phyloP scores from a whole-genome alignment of 2,329 filamentous ascomycete species.

The Biscogniauxia marginata region DNA sequence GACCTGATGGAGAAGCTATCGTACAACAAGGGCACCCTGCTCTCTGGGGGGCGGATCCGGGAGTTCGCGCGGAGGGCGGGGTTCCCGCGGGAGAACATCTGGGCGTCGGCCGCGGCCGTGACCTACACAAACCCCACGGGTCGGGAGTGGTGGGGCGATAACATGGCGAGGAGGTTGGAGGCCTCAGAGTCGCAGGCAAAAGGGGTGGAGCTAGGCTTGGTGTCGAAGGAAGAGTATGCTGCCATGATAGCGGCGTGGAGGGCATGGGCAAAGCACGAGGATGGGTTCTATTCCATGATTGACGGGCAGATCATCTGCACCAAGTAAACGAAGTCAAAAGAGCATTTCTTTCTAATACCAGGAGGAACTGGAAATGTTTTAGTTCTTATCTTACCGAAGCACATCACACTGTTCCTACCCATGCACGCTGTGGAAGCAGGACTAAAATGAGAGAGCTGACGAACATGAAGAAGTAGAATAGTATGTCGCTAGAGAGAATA shows the following conservation, averaged over 20 bases:
- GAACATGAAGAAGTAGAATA: too few relatives aligned
- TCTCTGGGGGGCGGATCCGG: conserved; percentile 8
- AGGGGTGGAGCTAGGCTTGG: conserved; percentile 12
- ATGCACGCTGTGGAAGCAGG: too few relatives aligned
- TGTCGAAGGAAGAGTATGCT: conserved; percentile 5
- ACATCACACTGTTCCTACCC: too few relatives aligned
- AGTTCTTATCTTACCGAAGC: too few relatives aligned
- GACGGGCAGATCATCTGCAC: conserved; percentile 16
- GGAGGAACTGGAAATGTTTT: too few relatives aligned
- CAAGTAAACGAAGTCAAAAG: conserved; percentile 3
- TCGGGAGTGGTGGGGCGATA: conserved; percentile 10
- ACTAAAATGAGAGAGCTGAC: too few relatives aligned
- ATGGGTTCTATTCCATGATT: conserved; percentile 10
- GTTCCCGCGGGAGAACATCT: conserved; percentile 8
- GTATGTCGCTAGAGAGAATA: too few relatives aligned
- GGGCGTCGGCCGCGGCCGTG: conserved; percentile 8
- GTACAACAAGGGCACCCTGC: conserved; percentile 1
- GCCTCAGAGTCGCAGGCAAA: background rate
- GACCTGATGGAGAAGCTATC: conserved; percentile 6
- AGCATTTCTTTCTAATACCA: too few relatives aligned
- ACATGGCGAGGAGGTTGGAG: conserved; percentile 10
- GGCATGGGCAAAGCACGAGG: conserved; percentile 8
- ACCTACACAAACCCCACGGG: conserved; percentile 3
- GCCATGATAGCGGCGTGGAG: conserved; percentile 12
- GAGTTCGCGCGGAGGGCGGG: conserved; percentile 17